Evolutionary conservation across 495 filamentous ascomycete genomes (phyloP), one percentile per base, ranked within the genome.

Genomic region (Clohesyomyces aquaticus): DNA sequence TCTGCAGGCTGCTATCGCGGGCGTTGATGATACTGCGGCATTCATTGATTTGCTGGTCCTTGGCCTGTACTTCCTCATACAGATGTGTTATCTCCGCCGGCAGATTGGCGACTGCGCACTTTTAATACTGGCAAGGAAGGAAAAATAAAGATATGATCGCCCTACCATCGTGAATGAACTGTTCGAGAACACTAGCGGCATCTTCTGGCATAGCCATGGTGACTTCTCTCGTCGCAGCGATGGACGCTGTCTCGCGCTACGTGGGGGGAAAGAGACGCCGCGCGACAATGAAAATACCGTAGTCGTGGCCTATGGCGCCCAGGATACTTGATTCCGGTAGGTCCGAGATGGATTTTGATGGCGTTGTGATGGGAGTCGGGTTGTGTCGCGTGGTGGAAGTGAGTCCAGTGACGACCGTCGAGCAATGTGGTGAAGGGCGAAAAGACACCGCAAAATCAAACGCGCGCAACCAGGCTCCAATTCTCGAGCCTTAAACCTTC

Each of bases 61-160:
- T 97, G 61, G 91, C 90, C 70, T 88, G 84, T 28, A 98, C 91
- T 76, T 98, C 94, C 71, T 97, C 94, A 75, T 96, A 89, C 66
- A 96, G 79, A 79, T 96, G 93, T 32, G 87, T 86, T 57, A 98
- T 89, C 76, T 98, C 94, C 12, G 88, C 88, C 18, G 94, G 93
- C 8, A 97, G 81, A 70, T 97, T 98, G 28, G 93, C 89, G 27
- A 88, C 87, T 80, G 78, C 71, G 14, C 26, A 9, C 23, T n/a
- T 50, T 65, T 48, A 59, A 38, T 41, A 3, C 14, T 58, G 26
- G 0, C 32, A 19, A 38, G 8, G 6, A 11, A 9, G 29, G 26
- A 16, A 51, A 10, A 49, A 18, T 4, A 26, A 56, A 67, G 56
- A 16, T 22, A 18, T 26, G n/a, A 50, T 70, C 66, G n/a, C n/a